These are phyloP conservation scores for Dryas alaskensis DNA, from an alignment of 306 rosid species.

Conservation along the genomic window DNA sequence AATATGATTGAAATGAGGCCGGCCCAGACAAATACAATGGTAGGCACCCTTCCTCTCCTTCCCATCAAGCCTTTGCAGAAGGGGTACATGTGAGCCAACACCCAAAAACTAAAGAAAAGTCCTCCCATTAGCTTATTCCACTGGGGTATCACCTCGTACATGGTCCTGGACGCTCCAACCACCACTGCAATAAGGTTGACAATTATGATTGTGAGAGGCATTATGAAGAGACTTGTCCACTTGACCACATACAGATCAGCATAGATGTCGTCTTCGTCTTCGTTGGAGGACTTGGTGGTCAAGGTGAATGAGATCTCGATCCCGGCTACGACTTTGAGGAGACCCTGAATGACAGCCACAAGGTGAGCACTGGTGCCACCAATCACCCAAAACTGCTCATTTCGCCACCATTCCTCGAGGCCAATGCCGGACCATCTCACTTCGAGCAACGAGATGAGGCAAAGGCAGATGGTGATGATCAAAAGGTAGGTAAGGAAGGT, in stretches of 20 bases:
- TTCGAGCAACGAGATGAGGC: constrained; percentile 68
- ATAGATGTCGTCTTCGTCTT: constrained; percentile 55
- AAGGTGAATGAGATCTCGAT: constrained; percentile 68
- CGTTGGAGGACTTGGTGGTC: constrained; percentile 57
- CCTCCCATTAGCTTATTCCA: constrained; percentile 73
- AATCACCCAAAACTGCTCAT: constrained; percentile 83
- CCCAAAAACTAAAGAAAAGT: constrained; percentile 78
- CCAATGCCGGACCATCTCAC: constrained; percentile 82
- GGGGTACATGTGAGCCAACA: constrained; percentile 82
- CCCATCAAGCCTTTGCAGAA: constrained; percentile 92
- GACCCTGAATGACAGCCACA: constrained; percentile 71
- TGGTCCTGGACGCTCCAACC: constrained; percentile 60
- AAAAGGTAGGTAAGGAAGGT: constrained; percentile 60
- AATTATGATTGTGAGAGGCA: constrained; percentile 65
- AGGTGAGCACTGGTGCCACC: constrained; percentile 91
- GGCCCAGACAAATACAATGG: constrained; percentile 69
- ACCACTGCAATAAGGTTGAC: constrained; percentile 52
- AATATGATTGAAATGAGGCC: constrained; percentile 69
- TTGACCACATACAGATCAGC: constrained; percentile 75
- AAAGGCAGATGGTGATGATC: constrained; percentile 46
- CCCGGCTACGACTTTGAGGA: constrained; percentile 66
- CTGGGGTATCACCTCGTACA: constrained; percentile 71
- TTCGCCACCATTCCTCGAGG: constrained; percentile 83
- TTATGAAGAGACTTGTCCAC: constrained; percentile 77
- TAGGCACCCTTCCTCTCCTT: constrained; percentile 74